Percentiles rank a stretch among this genome's conserved stretches.
These are phyloP conservation scores for Penicillium occitanis DNA, from an alignment of 2,329 filamentous ascomycete species.

Conservation along the genomic window DNA sequence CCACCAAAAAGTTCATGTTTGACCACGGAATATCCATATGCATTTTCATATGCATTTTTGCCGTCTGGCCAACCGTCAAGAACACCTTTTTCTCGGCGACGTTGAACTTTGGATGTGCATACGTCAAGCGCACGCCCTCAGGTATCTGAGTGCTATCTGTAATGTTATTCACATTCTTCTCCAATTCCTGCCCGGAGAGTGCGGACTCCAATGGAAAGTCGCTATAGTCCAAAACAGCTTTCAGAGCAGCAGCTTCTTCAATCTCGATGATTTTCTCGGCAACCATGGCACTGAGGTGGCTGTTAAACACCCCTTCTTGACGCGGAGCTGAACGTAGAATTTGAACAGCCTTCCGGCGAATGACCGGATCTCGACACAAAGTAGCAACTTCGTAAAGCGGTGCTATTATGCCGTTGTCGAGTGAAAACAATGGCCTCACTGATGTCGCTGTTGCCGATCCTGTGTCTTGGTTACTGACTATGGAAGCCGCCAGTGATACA, in stretches of 20 bases:
- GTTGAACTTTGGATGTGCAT: slow-evolving; percentile 18
- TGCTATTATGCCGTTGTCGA: slow-evolving; percentile 32
- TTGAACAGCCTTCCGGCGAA: slow-evolving; percentile 30
- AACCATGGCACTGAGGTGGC: slow-evolving; percentile 24
- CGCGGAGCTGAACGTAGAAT: slow-evolving; percentile 27
- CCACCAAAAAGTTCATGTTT: slow-evolving; percentile 4
- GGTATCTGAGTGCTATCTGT: slow-evolving; percentile 3
- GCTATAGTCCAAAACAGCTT: not conserved
- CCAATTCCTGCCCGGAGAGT: not conserved
- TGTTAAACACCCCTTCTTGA: slow-evolving; percentile 29
- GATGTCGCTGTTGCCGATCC: not conserved
- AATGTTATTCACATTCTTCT: not conserved
- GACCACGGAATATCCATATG: slow-evolving; percentile 17
- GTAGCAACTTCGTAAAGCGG: slow-evolving; percentile 30
- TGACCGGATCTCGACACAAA: slow-evolving; percentile 32
- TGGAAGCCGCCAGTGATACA: slow-evolving; percentile 28
- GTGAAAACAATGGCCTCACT: slow-evolving; percentile 26
- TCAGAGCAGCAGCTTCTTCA: slow-evolving; percentile 24
- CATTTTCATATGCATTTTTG: slow-evolving; percentile 12
- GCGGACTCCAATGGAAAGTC: slow-evolving; percentile 2
- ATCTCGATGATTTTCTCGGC: slow-evolving; percentile 28
- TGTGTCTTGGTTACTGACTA: slow-evolving; percentile 17
- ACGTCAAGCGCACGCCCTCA: slow-evolving; percentile 10
- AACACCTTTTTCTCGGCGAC: slow-evolving; percentile 9
- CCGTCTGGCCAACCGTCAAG: slow-evolving; percentile 13